Evolutionary conservation across 1,284 basidiomycete genomes (phyloP), one percentile per base, ranked within the genome.

Genomic region (Cronartium quercuum): DNA sequence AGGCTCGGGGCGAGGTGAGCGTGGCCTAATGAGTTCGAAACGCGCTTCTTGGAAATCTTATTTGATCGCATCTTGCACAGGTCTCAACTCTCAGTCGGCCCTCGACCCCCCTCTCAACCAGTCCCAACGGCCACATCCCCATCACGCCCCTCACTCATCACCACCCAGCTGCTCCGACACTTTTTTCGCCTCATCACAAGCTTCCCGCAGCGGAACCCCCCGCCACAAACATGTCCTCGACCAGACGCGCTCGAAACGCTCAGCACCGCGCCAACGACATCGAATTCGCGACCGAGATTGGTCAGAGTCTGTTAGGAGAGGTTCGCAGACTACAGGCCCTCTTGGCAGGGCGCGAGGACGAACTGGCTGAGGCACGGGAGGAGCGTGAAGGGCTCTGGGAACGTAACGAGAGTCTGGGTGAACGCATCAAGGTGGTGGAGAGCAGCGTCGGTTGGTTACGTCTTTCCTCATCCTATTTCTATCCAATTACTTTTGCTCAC

Each of bases 261-360:
- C 82, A 83, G 51, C 82, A 83, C 67, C 79, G 82, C 18, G 79
- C 80, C 0, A 81, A 84, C 69, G 84, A 84, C 77, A 84, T 85
- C 78, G 94, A 95, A 84, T 95, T 96, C 79, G 94, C 93, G 40
- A 93, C 94, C 78, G 93, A 96, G 84, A 96, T 96, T 75, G 93
- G 94, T 0, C 93, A 91, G 78, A 91, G 91, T 40, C 84, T 96
- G 58, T 84, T 96, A 37, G 90, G 89, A 1, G 93, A 96, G 83
- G 92, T 95, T 44, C 86, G 93, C 66, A 85, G 93, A 61, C 84
- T 96, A 58, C 94, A 96, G 80, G 89, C 89, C 75, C 84, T 96
- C 68, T 86, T 96, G 42, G 89, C 86, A 21, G 92, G 94, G 81
- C 87, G 91, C 64, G 93, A 96, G 82, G 91, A 92, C 81, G 89